These are phyloP conservation scores for Pichia sp. DNA, from an alignment of 1,139 yeast species.

Conservation along the genomic window DNA sequence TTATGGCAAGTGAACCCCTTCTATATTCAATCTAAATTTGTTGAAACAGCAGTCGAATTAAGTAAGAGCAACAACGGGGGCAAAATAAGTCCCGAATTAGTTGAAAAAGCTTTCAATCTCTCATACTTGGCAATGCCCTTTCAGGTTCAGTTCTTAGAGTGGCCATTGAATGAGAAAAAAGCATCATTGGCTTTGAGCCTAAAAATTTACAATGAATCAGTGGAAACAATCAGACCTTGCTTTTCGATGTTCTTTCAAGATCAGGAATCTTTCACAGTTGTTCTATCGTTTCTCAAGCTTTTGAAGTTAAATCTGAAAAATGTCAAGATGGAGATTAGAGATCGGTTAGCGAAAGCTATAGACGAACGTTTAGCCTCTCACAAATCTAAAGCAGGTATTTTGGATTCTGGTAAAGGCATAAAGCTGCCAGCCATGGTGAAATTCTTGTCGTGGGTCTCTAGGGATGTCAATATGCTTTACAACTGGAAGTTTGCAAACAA, in stretches of 20 bases:
- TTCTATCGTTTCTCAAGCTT: conserved; percentile 16
- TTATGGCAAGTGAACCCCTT: conserved; percentile 27
- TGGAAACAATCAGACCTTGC: conserved; percentile 6
- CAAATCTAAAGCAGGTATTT: conserved; percentile 5
- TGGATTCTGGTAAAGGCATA: not conserved
- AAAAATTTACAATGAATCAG: conserved; percentile 14
- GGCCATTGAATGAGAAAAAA: conserved; percentile 21
- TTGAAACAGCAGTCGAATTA: conserved; percentile 6
- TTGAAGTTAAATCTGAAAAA: conserved; percentile 15
- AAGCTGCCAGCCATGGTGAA: conserved; percentile 15
- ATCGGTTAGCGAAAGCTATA: conserved; percentile 5
- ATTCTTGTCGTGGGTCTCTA: conserved; percentile 16
- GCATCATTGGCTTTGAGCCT: conserved; percentile 8
- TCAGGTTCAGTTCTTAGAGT: conserved; percentile 17
- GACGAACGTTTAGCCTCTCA: conserved; percentile 7
- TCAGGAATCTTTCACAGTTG: conserved; percentile 16
- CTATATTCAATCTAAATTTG: conserved; percentile 14
- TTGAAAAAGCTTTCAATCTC: conserved; percentile 18
- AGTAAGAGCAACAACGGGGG: not conserved
- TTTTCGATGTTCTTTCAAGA: conserved; percentile 17
- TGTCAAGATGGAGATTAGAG: conserved; percentile 12
- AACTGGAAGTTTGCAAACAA: conserved; percentile 21
- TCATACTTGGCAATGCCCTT: conserved; percentile 21
- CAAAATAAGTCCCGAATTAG: conserved; percentile 15
- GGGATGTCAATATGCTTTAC: conserved; percentile 19